These are phyloP conservation scores for Parathielavia appendiculata DNA, from an alignment of 495 filamentous ascomycete genomes.

Conservation along the genomic window DNA sequence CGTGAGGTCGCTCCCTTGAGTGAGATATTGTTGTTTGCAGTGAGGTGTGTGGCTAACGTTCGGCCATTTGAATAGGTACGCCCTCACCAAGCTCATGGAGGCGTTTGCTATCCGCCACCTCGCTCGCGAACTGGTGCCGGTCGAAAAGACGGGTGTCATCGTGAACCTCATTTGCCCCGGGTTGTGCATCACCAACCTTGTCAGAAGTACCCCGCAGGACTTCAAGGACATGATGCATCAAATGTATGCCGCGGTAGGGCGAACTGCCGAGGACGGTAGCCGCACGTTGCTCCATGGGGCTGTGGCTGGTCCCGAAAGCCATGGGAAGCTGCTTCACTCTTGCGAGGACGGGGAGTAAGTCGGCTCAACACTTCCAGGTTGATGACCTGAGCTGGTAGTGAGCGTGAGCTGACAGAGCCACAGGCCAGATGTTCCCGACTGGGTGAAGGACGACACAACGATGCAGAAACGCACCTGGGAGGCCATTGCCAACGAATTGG, in stretches of 20 bases:
- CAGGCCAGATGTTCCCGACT: constrained; percentile 15
- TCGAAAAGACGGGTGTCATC: constrained; percentile 27
- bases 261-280: constrained; percentile 39
- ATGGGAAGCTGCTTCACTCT: constrained; percentile 18
- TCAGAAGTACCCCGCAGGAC: constrained; percentile 18
- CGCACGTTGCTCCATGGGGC: constrained; percentile 39
- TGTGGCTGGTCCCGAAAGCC: constrained; percentile 31
- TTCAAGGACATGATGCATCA: background rate
- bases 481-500: constrained; percentile 10
- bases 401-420: background rate
- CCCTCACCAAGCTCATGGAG: constrained; percentile 21
- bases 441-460: constrained; percentile 15
- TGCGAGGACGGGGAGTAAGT: constrained; percentile 18
- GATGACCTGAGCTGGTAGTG: background rate
- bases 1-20: background rate
- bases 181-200: constrained; percentile 36
- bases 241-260: constrained; percentile 10
- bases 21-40: background rate
- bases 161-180: constrained; percentile 42
- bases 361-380: background rate
- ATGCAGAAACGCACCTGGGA: constrained; percentile 17
- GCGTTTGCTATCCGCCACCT: constrained; percentile 23
- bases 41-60: background rate
- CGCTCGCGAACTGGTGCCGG: constrained; percentile 13
- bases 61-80: background rate